These are phyloP conservation scores for Insectozyma bohioensis DNA, from an alignment of 1,139 yeast genomes.

Conservation along the genomic window DNA sequence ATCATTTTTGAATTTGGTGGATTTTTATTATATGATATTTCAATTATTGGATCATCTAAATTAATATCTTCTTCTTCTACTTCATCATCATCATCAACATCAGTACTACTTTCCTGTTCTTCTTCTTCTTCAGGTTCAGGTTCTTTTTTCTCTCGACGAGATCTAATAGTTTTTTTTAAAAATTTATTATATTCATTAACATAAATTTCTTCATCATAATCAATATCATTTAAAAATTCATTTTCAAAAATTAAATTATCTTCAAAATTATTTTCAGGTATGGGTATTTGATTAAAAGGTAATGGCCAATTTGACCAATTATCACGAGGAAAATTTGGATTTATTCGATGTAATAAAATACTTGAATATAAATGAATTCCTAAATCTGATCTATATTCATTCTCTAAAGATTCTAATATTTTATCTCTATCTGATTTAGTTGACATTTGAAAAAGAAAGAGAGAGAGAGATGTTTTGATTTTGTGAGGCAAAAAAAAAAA, in stretches of 20 bases:
- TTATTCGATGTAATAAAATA: constrained; percentile 37
- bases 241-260: constrained; percentile 20
- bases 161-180: neutral
- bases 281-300: constrained; percentile 30
- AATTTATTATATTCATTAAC: neutral
- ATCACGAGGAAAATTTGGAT: constrained; percentile 35
- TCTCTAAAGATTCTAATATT: constrained; percentile 39
- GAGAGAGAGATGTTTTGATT: too few species aligned
- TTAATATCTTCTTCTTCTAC: neutral
- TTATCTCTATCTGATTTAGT: constrained; percentile 24
- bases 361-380: constrained; percentile 54
- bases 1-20: constrained; percentile 29
- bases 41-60: constrained; percentile 8
- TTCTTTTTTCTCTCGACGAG: neutral
- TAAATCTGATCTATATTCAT: constrained; percentile 45
- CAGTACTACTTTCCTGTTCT: constrained; percentile 1
- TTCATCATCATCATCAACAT: neutral
- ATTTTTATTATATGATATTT: constrained; percentile 13
- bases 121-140: neutral
- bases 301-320: constrained; percentile 53
- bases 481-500: too few species aligned
- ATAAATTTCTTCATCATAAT: constrained; percentile 5
- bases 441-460: too few species aligned
- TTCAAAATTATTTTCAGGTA: constrained; percentile 28
- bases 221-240: constrained; percentile 19